Percentiles rank a stretch among this genome's conserved stretches.
phyloP scores from a whole-genome alignment of 2,329 filamentous ascomycete genomes.

The Fusarium keratoplasticum region DNA sequence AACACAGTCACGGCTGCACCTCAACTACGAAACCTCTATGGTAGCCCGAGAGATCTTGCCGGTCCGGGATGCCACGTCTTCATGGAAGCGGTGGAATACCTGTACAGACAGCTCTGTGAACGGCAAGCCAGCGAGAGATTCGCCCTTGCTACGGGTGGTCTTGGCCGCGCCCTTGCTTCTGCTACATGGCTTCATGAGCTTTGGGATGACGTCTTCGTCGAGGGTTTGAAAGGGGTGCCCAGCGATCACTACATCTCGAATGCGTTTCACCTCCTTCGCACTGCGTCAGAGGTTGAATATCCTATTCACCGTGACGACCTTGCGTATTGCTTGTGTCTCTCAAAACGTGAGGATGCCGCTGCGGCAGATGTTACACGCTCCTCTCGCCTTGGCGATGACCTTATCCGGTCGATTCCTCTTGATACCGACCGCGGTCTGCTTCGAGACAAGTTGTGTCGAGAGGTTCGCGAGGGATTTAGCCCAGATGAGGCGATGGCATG shows the following conservation, averaged over 20 bases:
- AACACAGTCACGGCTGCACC: background rate
- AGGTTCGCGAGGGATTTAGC: slow-evolving; percentile 7
- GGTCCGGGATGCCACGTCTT: background rate
- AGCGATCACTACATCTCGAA: slow-evolving; percentile 9
- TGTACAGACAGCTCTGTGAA: slow-evolving; percentile 1
- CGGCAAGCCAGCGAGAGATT: slow-evolving; percentile 12
- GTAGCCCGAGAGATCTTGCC: slow-evolving; percentile 6
- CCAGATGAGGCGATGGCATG: slow-evolving; percentile 7
- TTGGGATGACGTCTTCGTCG: slow-evolving; percentile 9
- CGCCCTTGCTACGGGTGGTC: background rate
- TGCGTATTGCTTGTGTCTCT: slow-evolving; percentile 7
- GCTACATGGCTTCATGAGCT: slow-evolving; percentile 21
- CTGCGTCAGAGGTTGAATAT: background rate
- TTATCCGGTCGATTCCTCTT: slow-evolving; percentile 5
- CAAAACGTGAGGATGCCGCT: background rate
- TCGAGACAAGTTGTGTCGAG: slow-evolving; percentile 6
- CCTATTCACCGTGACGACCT: slow-evolving; percentile 6
- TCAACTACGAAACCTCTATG: slow-evolving; percentile 10
- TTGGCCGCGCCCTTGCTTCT: slow-evolving; percentile 14
- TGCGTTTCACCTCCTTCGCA: slow-evolving; percentile 5
- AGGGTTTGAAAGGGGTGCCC: slow-evolving; percentile 5
- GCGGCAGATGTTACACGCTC: background rate
- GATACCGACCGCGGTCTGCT: slow-evolving; percentile 10
- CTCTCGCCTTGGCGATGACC: background rate
- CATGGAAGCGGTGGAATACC: background rate